Evolutionary conservation across 805 yeast species (phyloP), one percentile per base, ranked within the genome.

Genomic region (Clavispora santaluciae): DNA sequence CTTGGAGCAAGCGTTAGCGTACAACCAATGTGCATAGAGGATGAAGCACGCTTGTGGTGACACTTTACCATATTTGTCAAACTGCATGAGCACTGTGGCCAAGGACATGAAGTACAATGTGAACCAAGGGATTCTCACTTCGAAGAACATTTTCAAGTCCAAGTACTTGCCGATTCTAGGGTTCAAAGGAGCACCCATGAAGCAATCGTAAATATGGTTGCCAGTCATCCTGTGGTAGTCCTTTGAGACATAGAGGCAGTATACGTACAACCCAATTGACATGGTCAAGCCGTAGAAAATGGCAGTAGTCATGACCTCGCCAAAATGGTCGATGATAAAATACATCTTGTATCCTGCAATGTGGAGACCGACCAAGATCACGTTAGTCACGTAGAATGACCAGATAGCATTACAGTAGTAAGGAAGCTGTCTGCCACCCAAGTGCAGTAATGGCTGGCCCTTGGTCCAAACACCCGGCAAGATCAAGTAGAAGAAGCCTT

Each of bases 121-220:
- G 69, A 81, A 93, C 99, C 99, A 93, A 12, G 99, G 99, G 45
- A 93, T 73, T 61, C 99, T 81, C 33, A 93, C 97, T 66, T 93
- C 99, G 61, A 89, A 91, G 65, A 93, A 93, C 95, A 93, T 88
- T 73, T 93, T 93, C 62, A 88, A 72, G 66, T 93, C 99, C 44
- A 69, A 57, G 54, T 91, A 75, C 53, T 82, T 83, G 31, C 97
- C 98, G 59, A 91, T 73, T 61, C 99, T 77, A 48, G 99, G 99
- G 65, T 93, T 93, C 61, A 93, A 77, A 31, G 97, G 95, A 12
- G 96, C 96, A 36, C 99, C 99, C 95, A 93, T 82, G 70, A 93
- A 93, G 57, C 88, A 72, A 64, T 93, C 99, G 59, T 89, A 91
- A 50, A 93, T 63, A 56, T 77, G 83, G 63, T 85, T 87, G 17